Conservation (phyloP, 2,329 filamentous ascomycete genomes). For the Parafenestella ontariensis region DNA sequence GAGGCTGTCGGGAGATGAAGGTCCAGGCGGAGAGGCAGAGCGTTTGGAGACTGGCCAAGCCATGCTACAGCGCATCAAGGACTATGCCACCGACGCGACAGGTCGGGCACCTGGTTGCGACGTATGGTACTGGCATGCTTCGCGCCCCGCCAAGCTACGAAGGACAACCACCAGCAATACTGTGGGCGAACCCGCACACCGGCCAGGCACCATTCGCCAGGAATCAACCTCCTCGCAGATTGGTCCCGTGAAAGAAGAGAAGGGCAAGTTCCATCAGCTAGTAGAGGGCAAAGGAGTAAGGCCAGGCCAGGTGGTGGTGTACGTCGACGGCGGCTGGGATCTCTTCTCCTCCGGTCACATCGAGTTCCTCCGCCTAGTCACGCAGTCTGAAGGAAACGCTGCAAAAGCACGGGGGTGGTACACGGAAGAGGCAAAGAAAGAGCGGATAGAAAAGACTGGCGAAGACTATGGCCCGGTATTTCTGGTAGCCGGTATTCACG, state of each 20-base stretch:
- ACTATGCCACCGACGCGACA: conserved; percentile 88
- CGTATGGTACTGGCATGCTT: conserved; percentile 82
- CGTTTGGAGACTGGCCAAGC: conserved; percentile 67
- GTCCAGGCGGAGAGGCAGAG: conserved; percentile 73
- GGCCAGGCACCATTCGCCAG: conserved; percentile 32
- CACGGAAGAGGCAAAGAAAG: conserved; percentile 66
- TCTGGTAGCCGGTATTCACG: conserved; percentile 91
- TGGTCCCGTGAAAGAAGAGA: conserved; percentile 59
- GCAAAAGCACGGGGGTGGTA: conserved; percentile 78
- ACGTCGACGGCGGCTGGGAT: conserved; percentile 96
- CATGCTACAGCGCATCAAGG: conserved; percentile 78
- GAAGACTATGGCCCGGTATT: conserved; percentile 82
- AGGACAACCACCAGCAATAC: conserved; percentile 41
- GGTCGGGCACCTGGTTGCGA: conserved; percentile 79
- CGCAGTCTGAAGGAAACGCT: conserved; percentile 73
- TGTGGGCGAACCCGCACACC: conserved; percentile 21
- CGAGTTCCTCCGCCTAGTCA: conserved; percentile 84
- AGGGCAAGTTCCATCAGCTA: conserved; percentile 70
- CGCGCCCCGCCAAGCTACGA: conserved; percentile 50
- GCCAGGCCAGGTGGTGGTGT: conserved; percentile 84
- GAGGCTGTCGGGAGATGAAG: conserved; percentile 73
- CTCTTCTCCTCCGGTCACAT: conserved; percentile 97
- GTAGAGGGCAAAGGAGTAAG: conserved; percentile 74
- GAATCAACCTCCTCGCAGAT: conserved; percentile 49
- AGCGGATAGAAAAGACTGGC: conserved; percentile 68